Base-by-base conservation (phyloP, 2,329 filamentous ascomycete species). In the Aspergillus novofumigatus region DNA sequence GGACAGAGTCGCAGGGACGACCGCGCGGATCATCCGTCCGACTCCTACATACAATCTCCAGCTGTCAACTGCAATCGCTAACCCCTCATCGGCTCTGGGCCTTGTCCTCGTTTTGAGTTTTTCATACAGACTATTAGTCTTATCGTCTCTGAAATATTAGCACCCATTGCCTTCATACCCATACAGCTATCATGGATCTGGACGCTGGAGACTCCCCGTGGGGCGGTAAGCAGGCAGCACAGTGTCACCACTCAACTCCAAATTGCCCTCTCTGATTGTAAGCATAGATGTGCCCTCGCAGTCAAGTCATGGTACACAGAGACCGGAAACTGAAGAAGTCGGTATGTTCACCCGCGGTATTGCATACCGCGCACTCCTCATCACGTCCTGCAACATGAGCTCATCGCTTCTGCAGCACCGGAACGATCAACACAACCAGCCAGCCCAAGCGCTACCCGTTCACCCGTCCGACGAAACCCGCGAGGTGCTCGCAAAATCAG, bases 401-500 rank as follows among this genome's bases (percentile, higher is more conserved):
- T 65, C 58, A 65, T 59, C 54, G 20, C 53, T 42, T 60, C 54
- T 60, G 53, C 64, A 69, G 67, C 68, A 54, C 58, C 67, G 60
- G 63, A 66, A 49, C 65, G 67, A 62, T 41, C 70, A 57, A 63
- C 65, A 71, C 73, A 65, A 63, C 70, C 69, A 61, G 52, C 72
- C 65, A 66, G 74, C 62, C 64, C 77, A 44, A 73, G 74, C 59
- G 73, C 78, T 32, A 73, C 78, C 49, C 78, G 77, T 61, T 78
- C 80, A 32, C 76, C 80, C 49, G 75, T 74, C 53, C 76, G 73
- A 61, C 78, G 80, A 69, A 80, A 76, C 47, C 79, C 81, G 17
- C 77, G 83, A 62, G 76, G 76, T n/a, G 77, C 79, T 54, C 80
- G 83, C 59, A 83, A 84, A 69, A 79, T 86, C 67, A 83, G 77